A percentile compares a stretch with the other conserved stretches of the same genome.
phyloP scores from a whole-genome alignment of 164 flowering plant genomes.

The Warburgia ugandensis region DNA sequence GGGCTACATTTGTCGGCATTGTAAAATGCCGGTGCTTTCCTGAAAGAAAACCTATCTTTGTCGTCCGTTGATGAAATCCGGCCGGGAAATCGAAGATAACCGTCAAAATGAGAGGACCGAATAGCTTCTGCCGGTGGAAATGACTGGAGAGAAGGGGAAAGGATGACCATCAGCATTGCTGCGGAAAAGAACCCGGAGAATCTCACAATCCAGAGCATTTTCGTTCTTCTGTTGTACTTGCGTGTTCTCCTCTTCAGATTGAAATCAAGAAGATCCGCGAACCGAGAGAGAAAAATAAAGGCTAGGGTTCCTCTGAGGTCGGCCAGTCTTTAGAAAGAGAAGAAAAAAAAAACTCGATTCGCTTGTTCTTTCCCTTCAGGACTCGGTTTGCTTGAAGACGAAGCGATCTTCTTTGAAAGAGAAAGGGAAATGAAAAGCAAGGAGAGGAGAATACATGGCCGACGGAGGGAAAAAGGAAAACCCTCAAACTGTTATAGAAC shows the following conservation, averaged over 20 bases:
- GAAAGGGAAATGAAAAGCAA: constrained; percentile 5
- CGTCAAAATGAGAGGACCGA: constrained; percentile 39
- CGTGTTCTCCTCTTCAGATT: constrained; percentile 6
- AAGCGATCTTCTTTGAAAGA: constrained; percentile 5
- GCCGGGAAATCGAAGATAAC: constrained; percentile 19
- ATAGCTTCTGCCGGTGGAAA: constrained; percentile 51
- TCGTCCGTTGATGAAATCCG: neutral
- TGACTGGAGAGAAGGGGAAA: constrained; percentile 43
- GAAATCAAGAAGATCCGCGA: neutral
- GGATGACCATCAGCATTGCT: constrained; percentile 33
- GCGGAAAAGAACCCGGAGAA: constrained; percentile 41
- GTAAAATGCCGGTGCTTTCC: constrained; percentile 17
- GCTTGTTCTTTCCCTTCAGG: neutral
- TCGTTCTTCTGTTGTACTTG: constrained; percentile 1
- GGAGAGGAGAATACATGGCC: constrained; percentile 6
- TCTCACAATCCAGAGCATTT: constrained; percentile 38
- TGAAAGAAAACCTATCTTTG: constrained; percentile 12
- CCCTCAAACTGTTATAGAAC: constrained; percentile 2
- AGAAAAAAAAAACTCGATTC: neutral
- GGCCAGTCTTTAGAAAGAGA: constrained; percentile 9
- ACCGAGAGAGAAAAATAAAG: constrained; percentile 7
- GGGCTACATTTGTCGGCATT: constrained; percentile 24
- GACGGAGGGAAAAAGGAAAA: neutral
- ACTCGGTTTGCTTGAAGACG: constrained; percentile 9
- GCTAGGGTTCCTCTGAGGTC: constrained; percentile 8